phyloP scores from a whole-genome alignment of 441 rosid genomes.

The Populus trichocarpa region DNA sequence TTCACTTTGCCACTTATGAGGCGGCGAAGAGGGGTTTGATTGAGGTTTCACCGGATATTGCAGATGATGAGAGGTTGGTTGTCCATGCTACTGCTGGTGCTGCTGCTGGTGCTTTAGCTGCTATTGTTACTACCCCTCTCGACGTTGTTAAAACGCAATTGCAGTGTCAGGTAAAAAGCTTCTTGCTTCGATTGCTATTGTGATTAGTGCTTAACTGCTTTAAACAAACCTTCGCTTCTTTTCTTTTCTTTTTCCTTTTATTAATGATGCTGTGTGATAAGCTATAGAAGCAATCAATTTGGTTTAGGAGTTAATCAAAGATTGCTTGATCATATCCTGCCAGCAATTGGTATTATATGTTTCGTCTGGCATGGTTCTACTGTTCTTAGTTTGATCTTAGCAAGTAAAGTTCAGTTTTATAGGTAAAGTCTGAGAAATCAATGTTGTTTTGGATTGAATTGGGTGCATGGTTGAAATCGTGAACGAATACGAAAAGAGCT shows the following conservation, averaged over 20 bases:
- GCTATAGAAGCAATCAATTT: neutral
- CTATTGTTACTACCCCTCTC: constrained; percentile 75
- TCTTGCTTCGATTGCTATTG: neutral
- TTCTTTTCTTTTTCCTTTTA: neutral
- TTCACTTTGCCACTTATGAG: constrained; percentile 76
- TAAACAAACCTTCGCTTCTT: too few species aligned
- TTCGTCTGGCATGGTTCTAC: neutral
- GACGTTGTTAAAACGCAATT: constrained; percentile 89
- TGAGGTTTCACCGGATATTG: constrained; percentile 67
- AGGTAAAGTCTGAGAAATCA: neutral
- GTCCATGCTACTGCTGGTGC: constrained; percentile 94
- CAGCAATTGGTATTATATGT: neutral
- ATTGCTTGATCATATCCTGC: neutral
- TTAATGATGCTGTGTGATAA: neutral
- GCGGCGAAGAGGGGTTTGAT: constrained; percentile 62
- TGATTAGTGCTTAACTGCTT: neutral
- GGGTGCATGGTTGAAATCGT: neutral
- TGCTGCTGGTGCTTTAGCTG: constrained; percentile 76
- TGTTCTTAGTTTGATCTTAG: neutral
- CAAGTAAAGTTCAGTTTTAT: neutral
- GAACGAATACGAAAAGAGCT: neutral
- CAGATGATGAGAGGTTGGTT: constrained; percentile 55
- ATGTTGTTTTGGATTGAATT: neutral
- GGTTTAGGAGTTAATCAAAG: neutral
- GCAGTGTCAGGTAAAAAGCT: constrained; percentile 75